phyloP scores from a whole-genome alignment of 345 rosid species.

The Citrus glauca region DNA sequence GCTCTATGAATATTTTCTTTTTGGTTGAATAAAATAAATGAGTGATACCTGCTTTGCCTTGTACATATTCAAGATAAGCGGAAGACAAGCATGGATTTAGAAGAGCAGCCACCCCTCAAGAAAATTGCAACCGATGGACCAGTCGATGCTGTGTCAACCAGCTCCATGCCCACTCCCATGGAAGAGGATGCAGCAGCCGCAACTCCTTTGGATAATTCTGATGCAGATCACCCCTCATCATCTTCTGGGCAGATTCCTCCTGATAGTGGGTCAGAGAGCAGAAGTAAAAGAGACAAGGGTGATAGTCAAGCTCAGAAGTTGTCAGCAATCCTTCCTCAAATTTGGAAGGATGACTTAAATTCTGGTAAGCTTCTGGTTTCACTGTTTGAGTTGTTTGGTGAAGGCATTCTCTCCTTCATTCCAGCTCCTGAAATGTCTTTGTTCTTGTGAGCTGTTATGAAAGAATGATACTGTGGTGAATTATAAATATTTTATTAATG shows the following conservation, averaged over 20 bases:
- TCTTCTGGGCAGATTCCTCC: conserved; percentile 33
- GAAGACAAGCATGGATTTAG: conserved; percentile 40
- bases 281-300: conserved; percentile 24
- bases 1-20: not conserved
- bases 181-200: conserved; percentile 33
- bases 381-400: conserved; percentile 68
- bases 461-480: conserved; percentile 5
- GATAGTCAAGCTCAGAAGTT: conserved; percentile 26
- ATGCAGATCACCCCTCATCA: conserved; percentile 27
- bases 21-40: not conserved
- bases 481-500: not conserved
- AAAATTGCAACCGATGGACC: conserved; percentile 55
- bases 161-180: conserved; percentile 32
- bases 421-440: conserved; percentile 77
- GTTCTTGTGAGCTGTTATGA: conserved; percentile 45
- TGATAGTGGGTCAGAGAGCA: conserved; percentile 22
- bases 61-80: conserved; percentile 46
- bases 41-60: not conserved
- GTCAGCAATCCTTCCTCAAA: conserved; percentile 51
- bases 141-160: conserved; percentile 18
- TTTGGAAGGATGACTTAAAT: conserved; percentile 81
- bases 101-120: conserved; percentile 44
- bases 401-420: conserved; percentile 62
- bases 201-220: conserved; percentile 34
- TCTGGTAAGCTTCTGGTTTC: conserved; percentile 62